phyloP scores from a whole-genome alignment of 202 grass and related monocot species.

The Cymbopogon flexuosus region DNA sequence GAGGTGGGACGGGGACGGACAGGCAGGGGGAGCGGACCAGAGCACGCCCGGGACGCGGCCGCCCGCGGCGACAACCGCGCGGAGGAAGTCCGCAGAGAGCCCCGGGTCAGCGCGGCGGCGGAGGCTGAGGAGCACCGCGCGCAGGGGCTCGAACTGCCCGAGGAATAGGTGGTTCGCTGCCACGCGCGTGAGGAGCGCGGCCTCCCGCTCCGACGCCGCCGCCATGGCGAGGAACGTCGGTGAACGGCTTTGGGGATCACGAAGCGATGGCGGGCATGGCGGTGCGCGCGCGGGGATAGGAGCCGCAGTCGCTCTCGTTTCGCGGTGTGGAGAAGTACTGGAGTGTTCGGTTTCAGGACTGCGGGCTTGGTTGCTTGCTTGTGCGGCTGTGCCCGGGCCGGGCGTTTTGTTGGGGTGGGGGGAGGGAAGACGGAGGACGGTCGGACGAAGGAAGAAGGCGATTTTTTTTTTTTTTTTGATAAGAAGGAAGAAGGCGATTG shows the following conservation, averaged over 20 bases:
- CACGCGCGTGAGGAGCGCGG: slow-evolving; percentile 62
- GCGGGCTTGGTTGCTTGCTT: neutral
- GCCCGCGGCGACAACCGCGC: slow-evolving; percentile 51
- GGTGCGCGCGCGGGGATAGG: neutral
- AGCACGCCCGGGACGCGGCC: slow-evolving; percentile 62
- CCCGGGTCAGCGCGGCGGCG: slow-evolving; percentile 53
- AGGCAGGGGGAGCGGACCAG: slow-evolving; percentile 54
- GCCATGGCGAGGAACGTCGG: slow-evolving; percentile 39
- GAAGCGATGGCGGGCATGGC: neutral
- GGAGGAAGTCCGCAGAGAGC: slow-evolving; percentile 54
- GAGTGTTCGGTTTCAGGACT: slow-evolving; percentile 4
- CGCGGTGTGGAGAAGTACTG: neutral
- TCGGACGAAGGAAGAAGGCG: neutral
- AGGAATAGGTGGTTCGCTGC: slow-evolving; percentile 89
- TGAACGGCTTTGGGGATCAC: slow-evolving; percentile 8
- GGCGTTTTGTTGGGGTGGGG: neutral
- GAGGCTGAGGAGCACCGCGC: slow-evolving; percentile 79
- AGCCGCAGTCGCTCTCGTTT: neutral
- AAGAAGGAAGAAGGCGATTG: neutral
- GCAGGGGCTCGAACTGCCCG: slow-evolving; percentile 81
- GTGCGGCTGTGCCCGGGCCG: neutral
- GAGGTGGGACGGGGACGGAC: slow-evolving; percentile 73
- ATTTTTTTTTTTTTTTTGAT: no score
- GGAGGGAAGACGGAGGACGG: neutral
- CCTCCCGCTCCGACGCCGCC: slow-evolving; percentile 61